A percentile compares a stretch with the other conserved stretches of the same genome.
These are phyloP conservation scores for Verruconis gallopava DNA, from an alignment of 2,329 filamentous ascomycete genomes.

Conservation along the genomic window DNA sequence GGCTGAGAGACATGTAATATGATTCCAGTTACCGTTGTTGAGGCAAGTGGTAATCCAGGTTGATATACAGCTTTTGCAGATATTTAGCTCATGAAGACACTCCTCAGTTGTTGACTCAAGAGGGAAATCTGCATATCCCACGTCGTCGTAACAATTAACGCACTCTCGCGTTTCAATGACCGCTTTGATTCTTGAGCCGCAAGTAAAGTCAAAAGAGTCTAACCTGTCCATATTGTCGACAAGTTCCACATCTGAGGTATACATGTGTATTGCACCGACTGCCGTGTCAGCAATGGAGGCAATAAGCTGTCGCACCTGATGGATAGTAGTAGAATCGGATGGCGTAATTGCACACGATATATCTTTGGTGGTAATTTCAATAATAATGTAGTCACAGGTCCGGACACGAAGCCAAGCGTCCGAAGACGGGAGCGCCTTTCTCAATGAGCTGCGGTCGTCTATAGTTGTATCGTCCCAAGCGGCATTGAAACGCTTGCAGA, in stretches of 20 bases:
- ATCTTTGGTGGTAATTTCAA: not conserved
- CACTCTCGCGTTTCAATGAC: slow-evolving; percentile 1
- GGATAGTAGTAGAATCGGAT: not conserved
- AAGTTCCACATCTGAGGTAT: too few relatives aligned
- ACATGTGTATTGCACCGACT: too few relatives aligned
- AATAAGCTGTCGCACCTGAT: not conserved
- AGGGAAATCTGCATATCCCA: not conserved
- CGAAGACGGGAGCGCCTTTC: not conserved
- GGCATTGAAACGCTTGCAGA: slow-evolving; percentile 1
- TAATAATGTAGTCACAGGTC: not conserved
- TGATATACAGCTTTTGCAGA: not conserved
- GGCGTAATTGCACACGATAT: slow-evolving; percentile 2
- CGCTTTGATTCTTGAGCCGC: too few relatives aligned
- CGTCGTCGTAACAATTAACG: slow-evolving; percentile 3
- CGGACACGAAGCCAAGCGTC: slow-evolving; percentile 3
- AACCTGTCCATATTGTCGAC: too few relatives aligned
- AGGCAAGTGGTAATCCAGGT: slow-evolving; percentile 3
- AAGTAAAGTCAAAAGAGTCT: too few relatives aligned
- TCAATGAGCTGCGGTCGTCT: not conserved
- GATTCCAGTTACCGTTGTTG: slow-evolving; percentile 4
- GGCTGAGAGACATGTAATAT: slow-evolving; percentile 5
- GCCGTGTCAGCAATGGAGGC: not conserved
- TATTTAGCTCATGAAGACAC: not conserved
- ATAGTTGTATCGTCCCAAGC: not conserved
- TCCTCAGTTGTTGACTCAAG: not conserved